A percentile compares a stretch with the other conserved stretches of the same genome.
Conservation (phyloP, 2,329 filamentous ascomycete genomes). For the Pseudogymnoascus sp. region DNA sequence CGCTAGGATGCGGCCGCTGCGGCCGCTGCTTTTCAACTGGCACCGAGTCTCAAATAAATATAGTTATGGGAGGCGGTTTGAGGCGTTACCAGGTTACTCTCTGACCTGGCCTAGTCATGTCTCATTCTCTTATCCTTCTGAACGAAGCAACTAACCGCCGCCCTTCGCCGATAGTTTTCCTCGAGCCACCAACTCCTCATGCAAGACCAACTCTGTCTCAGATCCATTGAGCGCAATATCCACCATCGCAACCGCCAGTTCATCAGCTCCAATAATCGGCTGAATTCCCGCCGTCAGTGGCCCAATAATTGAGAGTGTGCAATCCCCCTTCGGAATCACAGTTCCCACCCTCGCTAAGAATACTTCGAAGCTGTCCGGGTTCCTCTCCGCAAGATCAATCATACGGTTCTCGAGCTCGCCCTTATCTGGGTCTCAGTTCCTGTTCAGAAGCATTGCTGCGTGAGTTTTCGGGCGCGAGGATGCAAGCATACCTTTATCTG, state of each 20-base stretch:
- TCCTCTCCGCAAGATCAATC: constrained; percentile 15
- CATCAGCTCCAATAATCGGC: constrained; percentile 13
- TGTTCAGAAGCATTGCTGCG: constrained; percentile 9
- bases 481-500: background rate
- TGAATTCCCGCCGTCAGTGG: constrained; percentile 11
- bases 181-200: background rate
- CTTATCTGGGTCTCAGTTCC: constrained; percentile 9
- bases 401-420: constrained; percentile 7
- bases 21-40: constrained; percentile 8
- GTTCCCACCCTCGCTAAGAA: constrained; percentile 11
- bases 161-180: background rate
- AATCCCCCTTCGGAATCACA: background rate
- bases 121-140: background rate
- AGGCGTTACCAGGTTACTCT: background rate
- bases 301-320: background rate
- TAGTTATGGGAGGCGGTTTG: too few species aligned
- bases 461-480: background rate
- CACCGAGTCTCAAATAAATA: constrained; percentile 4
- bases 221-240: constrained; percentile 17
- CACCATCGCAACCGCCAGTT: constrained; percentile 15
- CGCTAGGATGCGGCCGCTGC: background rate
- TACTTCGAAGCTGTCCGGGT: constrained; percentile 15
- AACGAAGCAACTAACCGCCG: background rate
- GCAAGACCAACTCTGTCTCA: background rate
- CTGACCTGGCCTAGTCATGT: background rate